Conservation (phyloP, 179 eudicot genomes). For the Patellifolia procumbens region DNA sequence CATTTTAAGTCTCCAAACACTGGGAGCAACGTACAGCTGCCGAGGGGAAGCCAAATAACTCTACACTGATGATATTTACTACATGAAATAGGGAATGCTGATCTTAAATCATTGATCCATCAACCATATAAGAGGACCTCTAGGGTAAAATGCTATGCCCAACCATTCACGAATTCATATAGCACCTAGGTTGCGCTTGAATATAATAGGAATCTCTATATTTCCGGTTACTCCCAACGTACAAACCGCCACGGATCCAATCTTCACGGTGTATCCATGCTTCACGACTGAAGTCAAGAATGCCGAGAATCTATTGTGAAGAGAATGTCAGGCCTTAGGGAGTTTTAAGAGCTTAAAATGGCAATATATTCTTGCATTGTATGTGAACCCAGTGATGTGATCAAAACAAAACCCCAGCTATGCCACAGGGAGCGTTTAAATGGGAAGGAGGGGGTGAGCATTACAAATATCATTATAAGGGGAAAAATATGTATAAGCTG, state of each 20-base stretch:
- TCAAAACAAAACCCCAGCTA: too few species aligned
- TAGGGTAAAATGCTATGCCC: too few species aligned
- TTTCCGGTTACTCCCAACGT: slow-evolving; percentile 76
- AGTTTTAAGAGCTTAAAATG: too few species aligned
- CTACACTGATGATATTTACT: too few species aligned
- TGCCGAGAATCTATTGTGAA: slow-evolving; percentile 61
- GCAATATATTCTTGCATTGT: not conserved
- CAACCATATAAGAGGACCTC: not conserved
- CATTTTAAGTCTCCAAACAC: too few species aligned
- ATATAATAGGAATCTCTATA: slow-evolving; percentile 84
- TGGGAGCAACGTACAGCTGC: too few species aligned
- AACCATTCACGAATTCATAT: slow-evolving; percentile 60
- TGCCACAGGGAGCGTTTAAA: too few species aligned
- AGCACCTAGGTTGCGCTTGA: slow-evolving; percentile 91
- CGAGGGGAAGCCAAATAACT: not conserved
- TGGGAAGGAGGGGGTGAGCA: too few species aligned
- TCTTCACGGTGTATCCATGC: slow-evolving; percentile 97
- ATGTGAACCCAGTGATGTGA: too few species aligned
- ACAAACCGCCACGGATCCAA: slow-evolving; percentile 85
- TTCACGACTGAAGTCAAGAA: slow-evolving; percentile 75
- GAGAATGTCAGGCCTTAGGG: slow-evolving; percentile 3
- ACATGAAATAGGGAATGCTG: not conserved
- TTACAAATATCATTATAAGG: not conserved
- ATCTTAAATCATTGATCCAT: not conserved
- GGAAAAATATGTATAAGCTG: not conserved